Base-by-base conservation (phyloP, 2,329 filamentous ascomycete species). In the Fusarium humuli region DNA sequence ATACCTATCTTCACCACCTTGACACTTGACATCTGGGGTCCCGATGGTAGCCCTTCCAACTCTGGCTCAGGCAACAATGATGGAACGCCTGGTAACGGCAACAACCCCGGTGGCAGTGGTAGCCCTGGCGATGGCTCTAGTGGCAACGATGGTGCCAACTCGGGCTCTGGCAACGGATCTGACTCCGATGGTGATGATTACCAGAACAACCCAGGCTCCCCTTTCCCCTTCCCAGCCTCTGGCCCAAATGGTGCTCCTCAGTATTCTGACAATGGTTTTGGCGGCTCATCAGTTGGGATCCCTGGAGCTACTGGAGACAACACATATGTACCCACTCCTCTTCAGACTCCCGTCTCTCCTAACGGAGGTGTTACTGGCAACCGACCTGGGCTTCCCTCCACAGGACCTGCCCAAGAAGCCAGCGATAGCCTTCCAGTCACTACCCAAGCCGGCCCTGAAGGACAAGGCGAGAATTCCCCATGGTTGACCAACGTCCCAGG, bases 21-120 rank as follows among this genome's bases (percentile, higher is more conserved):
- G 37, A 81, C 79, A 13, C 72, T 81, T 58, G 77, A 80, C 49
- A 73, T 80, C 30, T 81, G 78, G 77, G 76, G 73, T 12, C 52
- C 68, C 48, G 56, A 50, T 25, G 64, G 68, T 14, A 60, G 61
- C 20, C 67, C 49, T 37, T 29, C 50, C 14, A 67, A 54, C 18
- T 53, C 67, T 59, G 63, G 20, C 11, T 29, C 65, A 23, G 49
- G 53, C 23, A 55, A 52, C 8, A 34, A 46, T 23, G 59, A 30
- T 11, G 60, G 55, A 18, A 57, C 70, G 11, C 9, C 23, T 25
- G 42, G 27, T n/a, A 32, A 54, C 16, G 54, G 52, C 20, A 47
- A 53, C 14, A 60, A 52, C 23, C 50, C 70, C 44, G 52, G 46
- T 18, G 55, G 73, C 44, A 67, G 40, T 23, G 37, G 27, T 34